Conservation (phyloP, 805 yeast genomes). For the Peterozyma xylosa region DNA sequence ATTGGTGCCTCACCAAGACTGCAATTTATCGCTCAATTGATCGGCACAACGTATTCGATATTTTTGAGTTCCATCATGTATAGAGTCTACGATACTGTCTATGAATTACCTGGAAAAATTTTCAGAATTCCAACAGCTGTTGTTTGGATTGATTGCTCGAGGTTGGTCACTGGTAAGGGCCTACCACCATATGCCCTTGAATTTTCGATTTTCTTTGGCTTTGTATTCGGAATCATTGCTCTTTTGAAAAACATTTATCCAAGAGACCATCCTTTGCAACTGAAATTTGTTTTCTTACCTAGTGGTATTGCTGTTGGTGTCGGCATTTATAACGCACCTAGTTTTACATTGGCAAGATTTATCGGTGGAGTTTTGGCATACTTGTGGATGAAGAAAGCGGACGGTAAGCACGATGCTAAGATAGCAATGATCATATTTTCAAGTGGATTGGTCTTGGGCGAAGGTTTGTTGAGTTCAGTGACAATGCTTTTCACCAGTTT, state of each 20-base stretch:
- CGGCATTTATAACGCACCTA: slow-evolving; percentile 91
- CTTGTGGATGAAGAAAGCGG: slow-evolving; percentile 39
- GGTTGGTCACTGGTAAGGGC: slow-evolving; percentile 87
- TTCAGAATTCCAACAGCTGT: slow-evolving; percentile 93
- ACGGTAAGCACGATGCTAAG: slow-evolving; percentile 33
- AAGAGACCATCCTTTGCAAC: slow-evolving; percentile 29
- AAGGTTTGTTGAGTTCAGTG: slow-evolving; percentile 80
- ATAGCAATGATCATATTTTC: slow-evolving; percentile 81
- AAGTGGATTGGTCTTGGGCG: slow-evolving; percentile 90
- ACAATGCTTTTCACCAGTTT: slow-evolving; percentile 73
- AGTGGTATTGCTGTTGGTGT: slow-evolving; percentile 97
- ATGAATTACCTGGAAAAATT: slow-evolving; percentile 74
- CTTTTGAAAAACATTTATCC: slow-evolving; percentile 52
- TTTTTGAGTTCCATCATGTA: slow-evolving; percentile 77
- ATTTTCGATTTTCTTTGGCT: slow-evolving; percentile 54
- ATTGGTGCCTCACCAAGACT: slow-evolving; percentile 89
- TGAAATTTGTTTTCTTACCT: slow-evolving; percentile 57
- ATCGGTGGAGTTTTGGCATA: slow-evolving; percentile 74
- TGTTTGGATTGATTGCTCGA: slow-evolving; percentile 94
- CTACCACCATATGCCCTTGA: slow-evolving; percentile 72
- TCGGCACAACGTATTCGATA: slow-evolving; percentile 84
- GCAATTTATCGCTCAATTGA: slow-evolving; percentile 82
- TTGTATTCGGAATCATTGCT: slow-evolving; percentile 62
- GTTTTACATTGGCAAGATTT: slow-evolving; percentile 89
- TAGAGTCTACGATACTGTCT: slow-evolving; percentile 70